phyloP scores from a whole-genome alignment of 352 stramenopile genomes.

The Phytophthora megakarya region DNA sequence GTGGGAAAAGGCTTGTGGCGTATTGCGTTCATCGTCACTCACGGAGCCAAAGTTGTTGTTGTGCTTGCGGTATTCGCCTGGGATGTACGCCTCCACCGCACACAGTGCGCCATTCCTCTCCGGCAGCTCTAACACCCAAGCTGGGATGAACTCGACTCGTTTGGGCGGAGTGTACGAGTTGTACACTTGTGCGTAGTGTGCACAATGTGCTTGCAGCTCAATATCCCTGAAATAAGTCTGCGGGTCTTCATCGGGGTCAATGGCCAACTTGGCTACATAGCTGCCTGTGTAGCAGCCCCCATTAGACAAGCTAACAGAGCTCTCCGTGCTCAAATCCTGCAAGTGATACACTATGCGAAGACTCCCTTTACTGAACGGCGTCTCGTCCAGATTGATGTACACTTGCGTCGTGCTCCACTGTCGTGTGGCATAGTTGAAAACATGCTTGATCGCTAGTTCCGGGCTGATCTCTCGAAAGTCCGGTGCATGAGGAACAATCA shows the following conservation, averaged over 20 bases:
- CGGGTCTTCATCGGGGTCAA: slow-evolving; percentile 86
- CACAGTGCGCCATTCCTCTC: slow-evolving; percentile 74
- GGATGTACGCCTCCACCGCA: slow-evolving; percentile 82
- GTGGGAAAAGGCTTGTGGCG: slow-evolving; percentile 92
- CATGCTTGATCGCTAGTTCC: slow-evolving; percentile 75
- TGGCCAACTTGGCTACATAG: slow-evolving; percentile 87
- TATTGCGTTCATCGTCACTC: slow-evolving; percentile 86
- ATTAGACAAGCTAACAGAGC: slow-evolving; percentile 27
- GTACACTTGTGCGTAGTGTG: slow-evolving; percentile 84
- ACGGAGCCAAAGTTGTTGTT: slow-evolving; percentile 91
- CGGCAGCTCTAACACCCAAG: slow-evolving; percentile 83
- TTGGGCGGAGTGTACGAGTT: slow-evolving; percentile 87
- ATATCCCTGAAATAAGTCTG: slow-evolving; percentile 91
- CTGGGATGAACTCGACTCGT: slow-evolving; percentile 80
- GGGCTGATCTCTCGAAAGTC: slow-evolving; percentile 65
- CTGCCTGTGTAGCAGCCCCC: slow-evolving; percentile 42
- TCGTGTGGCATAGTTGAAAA: slow-evolving; percentile 78
- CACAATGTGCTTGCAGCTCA: slow-evolving; percentile 86
- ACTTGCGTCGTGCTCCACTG: slow-evolving; percentile 77
- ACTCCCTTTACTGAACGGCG: slow-evolving; percentile 82
- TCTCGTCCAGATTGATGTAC: slow-evolving; percentile 78
- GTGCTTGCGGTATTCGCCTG: slow-evolving; percentile 86
- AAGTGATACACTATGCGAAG: slow-evolving; percentile 84
- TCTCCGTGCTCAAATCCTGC: slow-evolving; percentile 55
- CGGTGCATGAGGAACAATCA: slow-evolving; percentile 78